Conservation (phyloP, 176 grass and related monocot species). For the Poa annua region DNA sequence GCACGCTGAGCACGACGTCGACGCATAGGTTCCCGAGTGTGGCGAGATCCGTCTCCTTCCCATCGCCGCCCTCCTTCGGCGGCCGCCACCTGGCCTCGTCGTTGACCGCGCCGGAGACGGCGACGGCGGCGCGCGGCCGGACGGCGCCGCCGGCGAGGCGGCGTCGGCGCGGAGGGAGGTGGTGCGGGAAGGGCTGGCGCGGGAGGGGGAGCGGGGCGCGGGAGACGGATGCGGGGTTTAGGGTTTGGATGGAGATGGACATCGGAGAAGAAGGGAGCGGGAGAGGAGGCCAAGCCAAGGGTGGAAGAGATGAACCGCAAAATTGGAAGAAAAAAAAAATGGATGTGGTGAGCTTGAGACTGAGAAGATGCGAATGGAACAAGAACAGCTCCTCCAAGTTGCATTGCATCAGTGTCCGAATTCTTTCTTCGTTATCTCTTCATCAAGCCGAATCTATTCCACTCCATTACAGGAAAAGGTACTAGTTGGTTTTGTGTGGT, state of each 20-base stretch:
- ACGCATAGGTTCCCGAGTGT: slow-evolving; percentile 93
- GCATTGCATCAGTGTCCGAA: background rate
- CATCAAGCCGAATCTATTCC: slow-evolving; percentile 6
- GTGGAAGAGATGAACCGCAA: slow-evolving; percentile 25
- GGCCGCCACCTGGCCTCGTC: slow-evolving; percentile 48
- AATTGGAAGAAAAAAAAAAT: slow-evolving; percentile 5
- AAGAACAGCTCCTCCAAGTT: background rate
- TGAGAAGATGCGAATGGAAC: slow-evolving; percentile 18
- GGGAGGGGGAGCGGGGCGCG: slow-evolving; percentile 17
- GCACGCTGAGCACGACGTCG: slow-evolving; percentile 84
- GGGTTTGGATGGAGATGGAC: slow-evolving; percentile 61
- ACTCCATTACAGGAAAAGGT: background rate
- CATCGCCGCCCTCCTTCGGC: background rate
- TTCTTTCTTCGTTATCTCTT: background rate
- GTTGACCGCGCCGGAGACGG: slow-evolving; percentile 45
- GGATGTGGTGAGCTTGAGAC: background rate
- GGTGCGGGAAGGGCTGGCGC: background rate
- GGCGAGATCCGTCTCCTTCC: slow-evolving; percentile 69
- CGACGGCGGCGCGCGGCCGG: slow-evolving; percentile 37
- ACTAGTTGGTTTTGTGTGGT: background rate
- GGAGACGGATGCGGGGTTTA: slow-evolving; percentile 56
- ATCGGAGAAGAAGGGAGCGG: slow-evolving; percentile 1
- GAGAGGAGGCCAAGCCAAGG: background rate
- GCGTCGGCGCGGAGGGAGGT: slow-evolving; percentile 32
- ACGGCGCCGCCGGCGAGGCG: background rate